A percentile compares a stretch with the other conserved stretches of the same genome.
These are phyloP conservation scores for Yamagishiella unicocca DNA, from an alignment of 139 green algal species.

Conservation along the genomic window DNA sequence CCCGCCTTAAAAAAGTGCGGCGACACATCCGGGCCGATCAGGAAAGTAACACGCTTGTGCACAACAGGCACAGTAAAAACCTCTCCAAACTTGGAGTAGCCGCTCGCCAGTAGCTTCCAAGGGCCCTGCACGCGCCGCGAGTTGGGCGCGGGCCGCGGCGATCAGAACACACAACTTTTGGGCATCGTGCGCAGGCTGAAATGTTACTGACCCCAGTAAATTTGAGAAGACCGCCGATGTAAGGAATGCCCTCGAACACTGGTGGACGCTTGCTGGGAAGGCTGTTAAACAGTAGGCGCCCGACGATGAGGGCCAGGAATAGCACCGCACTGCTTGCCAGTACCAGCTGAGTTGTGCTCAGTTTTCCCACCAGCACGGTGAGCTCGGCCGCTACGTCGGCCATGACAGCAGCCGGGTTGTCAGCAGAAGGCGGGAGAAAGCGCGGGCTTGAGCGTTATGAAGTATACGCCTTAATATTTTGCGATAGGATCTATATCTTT, in stretches of 20 bases:
- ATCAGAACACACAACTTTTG: constrained; percentile 12
- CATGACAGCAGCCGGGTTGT: not conserved
- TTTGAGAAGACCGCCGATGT: constrained; percentile 95
- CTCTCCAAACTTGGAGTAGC: constrained; percentile 89
- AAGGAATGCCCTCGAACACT: constrained; percentile 87
- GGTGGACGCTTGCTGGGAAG: constrained; percentile 78
- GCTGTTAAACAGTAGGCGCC: constrained; percentile 50
- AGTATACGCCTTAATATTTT: too few species aligned
- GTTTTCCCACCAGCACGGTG: not conserved
- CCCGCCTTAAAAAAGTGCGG: constrained; percentile 97
- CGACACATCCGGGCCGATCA: constrained; percentile 91
- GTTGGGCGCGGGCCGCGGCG: constrained; percentile 3
- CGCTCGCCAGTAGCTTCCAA: constrained; percentile 88
- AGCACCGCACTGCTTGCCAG: constrained; percentile 33
- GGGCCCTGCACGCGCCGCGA: constrained; percentile 74
- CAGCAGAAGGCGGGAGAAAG: not conserved
- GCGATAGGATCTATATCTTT: too few species aligned
- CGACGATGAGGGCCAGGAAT: constrained; percentile 54
- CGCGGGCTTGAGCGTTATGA: constrained; percentile 21
- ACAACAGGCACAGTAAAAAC: constrained; percentile 97
- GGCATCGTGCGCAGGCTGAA: too few species aligned
- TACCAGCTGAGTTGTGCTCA: not conserved
- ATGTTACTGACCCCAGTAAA: constrained; percentile 80
- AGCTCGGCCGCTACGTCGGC: constrained; percentile 20
- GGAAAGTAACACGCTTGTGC: constrained; percentile 96